Evolutionary conservation across 768 basidiomycete species (phyloP).

Genomic region (Hericium erinaceus): DNA sequence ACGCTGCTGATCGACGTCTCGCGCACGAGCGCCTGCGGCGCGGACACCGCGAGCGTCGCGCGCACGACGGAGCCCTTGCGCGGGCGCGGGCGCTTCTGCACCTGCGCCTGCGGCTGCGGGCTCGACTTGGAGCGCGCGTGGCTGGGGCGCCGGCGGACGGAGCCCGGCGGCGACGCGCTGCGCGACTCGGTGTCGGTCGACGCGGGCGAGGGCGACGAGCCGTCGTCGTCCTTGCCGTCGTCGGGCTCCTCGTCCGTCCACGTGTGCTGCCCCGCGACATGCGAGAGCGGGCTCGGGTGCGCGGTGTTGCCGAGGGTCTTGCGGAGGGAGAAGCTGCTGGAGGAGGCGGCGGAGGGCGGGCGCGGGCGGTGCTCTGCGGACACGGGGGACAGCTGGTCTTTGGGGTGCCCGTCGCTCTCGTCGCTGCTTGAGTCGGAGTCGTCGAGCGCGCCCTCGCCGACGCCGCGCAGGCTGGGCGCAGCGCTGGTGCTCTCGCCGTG

Average conservation of each 20-base stretch:
- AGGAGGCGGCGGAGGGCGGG: slow-evolving; percentile 21
- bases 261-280: slow-evolving; percentile 40
- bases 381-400: slow-evolving; percentile 3
- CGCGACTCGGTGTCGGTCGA: slow-evolving; percentile 58
- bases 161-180: slow-evolving; percentile 22
- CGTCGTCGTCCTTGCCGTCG: slow-evolving; percentile 35
- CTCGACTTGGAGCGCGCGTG: slow-evolving; percentile 4
- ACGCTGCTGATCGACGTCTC: slow-evolving; percentile 60
- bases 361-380: neutral
- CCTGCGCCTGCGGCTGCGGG: slow-evolving; percentile 14
- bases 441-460: slow-evolving; percentile 70
- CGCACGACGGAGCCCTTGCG: slow-evolving; percentile 13
- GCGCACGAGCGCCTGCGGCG: slow-evolving; percentile 24
- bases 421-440: slow-evolving; percentile 60
- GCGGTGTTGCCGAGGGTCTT: slow-evolving; percentile 21
- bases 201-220: slow-evolving; percentile 44
- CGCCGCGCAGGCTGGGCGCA: slow-evolving; percentile 41
- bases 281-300: slow-evolving; percentile 61
- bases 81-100: slow-evolving; percentile 20
- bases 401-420: slow-evolving; percentile 18
- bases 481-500: slow-evolving; percentile 25
- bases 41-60: neutral
- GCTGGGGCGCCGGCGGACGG: neutral
- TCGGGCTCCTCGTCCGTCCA: slow-evolving; percentile 50
- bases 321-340: slow-evolving; percentile 22